Evolutionary conservation across 805 yeast species (phyloP), one percentile per base, ranked within the genome.

Genomic region (Ogataea paradorogensis): DNA sequence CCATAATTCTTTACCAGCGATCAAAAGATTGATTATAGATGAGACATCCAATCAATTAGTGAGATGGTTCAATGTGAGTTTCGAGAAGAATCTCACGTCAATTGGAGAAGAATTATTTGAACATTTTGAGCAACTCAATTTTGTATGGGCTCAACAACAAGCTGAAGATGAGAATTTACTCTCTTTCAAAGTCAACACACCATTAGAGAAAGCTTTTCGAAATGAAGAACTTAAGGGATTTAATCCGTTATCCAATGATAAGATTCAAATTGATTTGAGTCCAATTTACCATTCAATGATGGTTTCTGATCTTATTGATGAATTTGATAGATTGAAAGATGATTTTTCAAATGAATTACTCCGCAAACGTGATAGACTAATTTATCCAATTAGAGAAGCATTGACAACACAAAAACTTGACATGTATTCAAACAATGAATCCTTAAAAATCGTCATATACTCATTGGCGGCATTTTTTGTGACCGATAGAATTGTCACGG

Each of bases 261-360:
- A 58, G n/a, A 50, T 71, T 4, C 62, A 65, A 13, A 71, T 88
- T 23, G 80, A 81, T 40, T 61, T 90, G 42, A 73, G 79, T n/a
- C 84, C 89, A 6, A 68, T 91, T 21, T 85, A 79, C 59, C 96
- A 91, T 62, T 80, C 95, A 4, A 74, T 86, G 20, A 69, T 90
- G 51, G 95, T 93, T 1, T 90, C 82, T 56, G 77, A 82, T 43
- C 80, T 89, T 3, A 70, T 90, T 33, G 79, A 82, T 36, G 83
- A 81, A 53, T 63, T 71, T 13, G 79, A 75, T n/a, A 71, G 70
- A 35, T 70, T 93, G 37, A 70, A 76, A 30, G 68, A 70, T 25
- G 80, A 80, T 44, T 80, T 84, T 49, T 77, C 79, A 37, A 80
- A 79, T 46, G 95, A 87, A 59, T 69, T 91, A 66, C 65, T 78